Percentiles rank a stretch among this genome's conserved stretches.
Evolutionary conservation across 805 yeast genomes (phyloP).

Genomic region (Brettanomyces anomalus): DNA sequence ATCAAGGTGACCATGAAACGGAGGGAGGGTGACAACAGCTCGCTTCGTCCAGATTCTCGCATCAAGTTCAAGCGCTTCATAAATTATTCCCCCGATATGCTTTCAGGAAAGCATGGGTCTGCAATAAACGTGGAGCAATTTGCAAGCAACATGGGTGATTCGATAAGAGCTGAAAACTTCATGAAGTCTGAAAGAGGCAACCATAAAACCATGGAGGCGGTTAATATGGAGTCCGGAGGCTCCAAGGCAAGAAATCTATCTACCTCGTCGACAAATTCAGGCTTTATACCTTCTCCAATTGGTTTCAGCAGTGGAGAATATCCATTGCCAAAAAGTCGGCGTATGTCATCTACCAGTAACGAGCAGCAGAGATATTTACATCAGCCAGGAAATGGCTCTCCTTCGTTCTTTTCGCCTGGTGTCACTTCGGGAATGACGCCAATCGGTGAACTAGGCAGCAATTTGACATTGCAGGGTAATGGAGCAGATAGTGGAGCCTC

Average conservation of each 20-base stretch:
- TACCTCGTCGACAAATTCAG: neutral
- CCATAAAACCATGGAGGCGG: neutral
- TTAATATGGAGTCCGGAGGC: neutral
- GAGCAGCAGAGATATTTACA: neutral
- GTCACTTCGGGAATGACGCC: neutral
- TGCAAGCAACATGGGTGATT: too few relatives aligned
- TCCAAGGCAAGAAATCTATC: neutral
- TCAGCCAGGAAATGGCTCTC: neutral
- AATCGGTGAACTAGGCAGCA: neutral
- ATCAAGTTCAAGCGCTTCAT: conserved; percentile 23
- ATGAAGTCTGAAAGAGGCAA: too few relatives aligned
- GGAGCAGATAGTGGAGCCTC: neutral
- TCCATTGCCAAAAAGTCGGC: conserved; percentile 4
- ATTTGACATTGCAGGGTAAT: neutral
- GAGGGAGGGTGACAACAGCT: conserved; percentile 20
- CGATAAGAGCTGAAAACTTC: too few relatives aligned
- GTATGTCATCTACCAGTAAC: neutral
- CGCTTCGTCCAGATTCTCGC: conserved; percentile 19
- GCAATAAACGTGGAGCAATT: neutral
- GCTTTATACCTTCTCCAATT: conserved; percentile 24
- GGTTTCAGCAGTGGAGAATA: conserved; percentile 15
- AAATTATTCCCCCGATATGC: conserved; percentile 16
- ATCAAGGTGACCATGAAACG: conserved; percentile 19
- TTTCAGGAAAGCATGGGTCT: neutral
- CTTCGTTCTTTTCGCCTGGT: neutral